Conservation (phyloP, 1,284 basidiomycete genomes). For the Cutaneotrichosporon sp. region DNA sequence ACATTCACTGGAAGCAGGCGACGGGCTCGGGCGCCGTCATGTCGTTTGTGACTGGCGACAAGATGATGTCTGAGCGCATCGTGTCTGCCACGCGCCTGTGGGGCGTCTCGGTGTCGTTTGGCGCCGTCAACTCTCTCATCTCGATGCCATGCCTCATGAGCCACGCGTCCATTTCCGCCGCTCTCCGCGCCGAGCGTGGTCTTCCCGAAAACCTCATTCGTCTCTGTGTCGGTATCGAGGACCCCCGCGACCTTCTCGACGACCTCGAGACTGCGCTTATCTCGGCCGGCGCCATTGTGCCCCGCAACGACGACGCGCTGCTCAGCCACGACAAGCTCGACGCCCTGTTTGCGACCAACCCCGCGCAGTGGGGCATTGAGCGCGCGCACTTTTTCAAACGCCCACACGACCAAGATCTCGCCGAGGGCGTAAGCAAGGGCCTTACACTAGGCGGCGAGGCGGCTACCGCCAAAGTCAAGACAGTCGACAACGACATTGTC, state of each 20-base stretch:
- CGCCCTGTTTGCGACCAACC: conserved; percentile 36
- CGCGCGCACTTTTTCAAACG: conserved; percentile 43
- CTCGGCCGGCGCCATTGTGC: conserved; percentile 76
- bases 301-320: conserved; percentile 28
- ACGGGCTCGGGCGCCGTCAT: conserved; percentile 89
- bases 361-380: conserved; percentile 39
- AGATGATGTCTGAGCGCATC: conserved; percentile 82
- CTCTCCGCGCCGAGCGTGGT: conserved; percentile 83
- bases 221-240: conserved; percentile 97
- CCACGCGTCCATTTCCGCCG: conserved; percentile 95
- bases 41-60: conserved; percentile 90
- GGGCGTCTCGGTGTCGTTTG: conserved; percentile 98
- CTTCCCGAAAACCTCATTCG: conserved; percentile 97
- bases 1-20: conserved; percentile 81
- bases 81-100: conserved; percentile 88
- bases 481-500: conserved; percentile 55
- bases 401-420: conserved; percentile 24
- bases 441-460: conserved; percentile 36
- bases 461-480: conserved; percentile 13
- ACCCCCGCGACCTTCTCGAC: conserved; percentile 84
- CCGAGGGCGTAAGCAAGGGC: conserved; percentile 32
- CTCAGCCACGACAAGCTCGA: conserved; percentile 27
- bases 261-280: conserved; percentile 91
- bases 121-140: conserved; percentile 96
- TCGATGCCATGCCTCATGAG: conserved; percentile 99